phyloP scores from a whole-genome alignment of 257 asterid species.

The Ajuga chamaepitys region DNA sequence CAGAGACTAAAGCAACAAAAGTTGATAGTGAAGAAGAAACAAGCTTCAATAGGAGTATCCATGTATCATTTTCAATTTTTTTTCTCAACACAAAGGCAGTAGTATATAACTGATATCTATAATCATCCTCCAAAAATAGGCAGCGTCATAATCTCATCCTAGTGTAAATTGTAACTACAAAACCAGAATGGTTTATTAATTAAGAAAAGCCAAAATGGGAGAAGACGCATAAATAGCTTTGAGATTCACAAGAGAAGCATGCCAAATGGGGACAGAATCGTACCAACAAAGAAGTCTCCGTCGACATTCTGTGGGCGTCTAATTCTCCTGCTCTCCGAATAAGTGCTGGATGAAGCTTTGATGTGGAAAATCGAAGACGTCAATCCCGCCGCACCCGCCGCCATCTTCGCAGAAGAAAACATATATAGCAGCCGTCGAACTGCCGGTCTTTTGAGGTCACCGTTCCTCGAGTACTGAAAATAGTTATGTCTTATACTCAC shows the following conservation, averaged over 20 bases:
- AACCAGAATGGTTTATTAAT: neutral
- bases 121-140: neutral
- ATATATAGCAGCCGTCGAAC: neutral
- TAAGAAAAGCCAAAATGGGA: neutral
- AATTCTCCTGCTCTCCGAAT: conserved; percentile 10
- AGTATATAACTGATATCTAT: neutral
- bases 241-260: neutral
- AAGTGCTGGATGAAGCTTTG: conserved; percentile 22
- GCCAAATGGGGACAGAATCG: neutral
- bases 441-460: too few relatives aligned
- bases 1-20: neutral
- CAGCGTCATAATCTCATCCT: neutral
- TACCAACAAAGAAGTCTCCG: conserved; percentile 49
- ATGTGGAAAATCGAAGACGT: conserved; percentile 13
- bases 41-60: neutral
- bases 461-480: too few relatives aligned
- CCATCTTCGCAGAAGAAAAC: conserved; percentile 8
- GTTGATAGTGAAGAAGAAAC: neutral
- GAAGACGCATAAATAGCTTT: neutral
- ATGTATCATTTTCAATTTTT: neutral
- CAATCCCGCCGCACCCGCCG: conserved; percentile 11
- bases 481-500: too few relatives aligned
- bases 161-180: neutral
- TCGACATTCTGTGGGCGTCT: conserved; percentile 39
- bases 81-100: neutral